These are phyloP conservation scores for Linnemannia zychae DNA, from an alignment of 192 early-diverging fungal species.

Conservation along the genomic window DNA sequence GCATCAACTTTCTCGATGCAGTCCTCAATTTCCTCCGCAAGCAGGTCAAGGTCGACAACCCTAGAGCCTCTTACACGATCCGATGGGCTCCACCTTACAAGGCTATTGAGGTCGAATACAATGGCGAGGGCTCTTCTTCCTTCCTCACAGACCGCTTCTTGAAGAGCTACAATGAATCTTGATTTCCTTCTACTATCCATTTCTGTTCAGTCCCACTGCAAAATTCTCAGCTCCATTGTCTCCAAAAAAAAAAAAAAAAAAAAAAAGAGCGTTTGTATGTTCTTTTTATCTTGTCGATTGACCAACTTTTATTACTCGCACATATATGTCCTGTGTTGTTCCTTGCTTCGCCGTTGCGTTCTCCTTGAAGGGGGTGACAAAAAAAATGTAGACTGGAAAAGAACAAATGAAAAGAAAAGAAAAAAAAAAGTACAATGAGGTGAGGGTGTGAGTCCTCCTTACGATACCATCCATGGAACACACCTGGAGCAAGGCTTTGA, in stretches of 20 bases:
- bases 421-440: neutral
- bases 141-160: constrained; percentile 65
- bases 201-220: too few relatives aligned
- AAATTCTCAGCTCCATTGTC: too few relatives aligned
- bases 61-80: constrained; percentile 60
- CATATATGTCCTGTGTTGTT: neutral
- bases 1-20: constrained; percentile 84
- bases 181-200: too few relatives aligned
- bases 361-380: neutral
- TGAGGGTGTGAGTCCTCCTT: neutral
- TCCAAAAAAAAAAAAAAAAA: neutral
- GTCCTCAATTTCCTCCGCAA: constrained; percentile 67
- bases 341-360: neutral
- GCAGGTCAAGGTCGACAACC: constrained; percentile 59
- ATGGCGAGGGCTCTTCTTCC: constrained; percentile 20
- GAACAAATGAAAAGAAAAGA: constrained; percentile 1
- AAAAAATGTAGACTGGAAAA: constrained; percentile 2
- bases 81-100: constrained; percentile 58
- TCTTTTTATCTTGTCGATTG: neutral
- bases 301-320: constrained; percentile 5
- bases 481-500: neutral
- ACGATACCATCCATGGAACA: neutral
- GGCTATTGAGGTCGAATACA: constrained; percentile 54
- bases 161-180: constrained; percentile 8
- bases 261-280: neutral